Conservation (phyloP, 495 filamentous ascomycete species). For the Sphaerosporella brunnea region DNA sequence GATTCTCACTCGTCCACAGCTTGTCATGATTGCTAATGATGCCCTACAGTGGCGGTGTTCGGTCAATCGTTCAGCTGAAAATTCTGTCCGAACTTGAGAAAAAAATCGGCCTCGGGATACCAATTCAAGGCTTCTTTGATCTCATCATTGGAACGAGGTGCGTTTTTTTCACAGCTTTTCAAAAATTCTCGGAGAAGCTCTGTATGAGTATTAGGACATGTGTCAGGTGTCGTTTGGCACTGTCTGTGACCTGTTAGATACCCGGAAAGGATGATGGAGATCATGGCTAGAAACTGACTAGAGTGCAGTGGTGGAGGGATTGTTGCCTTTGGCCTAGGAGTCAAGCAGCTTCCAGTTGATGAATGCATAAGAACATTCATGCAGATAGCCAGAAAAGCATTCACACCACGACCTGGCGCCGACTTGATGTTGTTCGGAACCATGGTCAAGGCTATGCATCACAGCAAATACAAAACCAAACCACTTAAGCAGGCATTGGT, state of each 20-base stretch:
- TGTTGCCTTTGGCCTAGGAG: slow-evolving; percentile 38
- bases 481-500: slow-evolving; percentile 25
- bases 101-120: slow-evolving; percentile 28
- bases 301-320: slow-evolving; percentile 32
- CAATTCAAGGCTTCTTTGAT: slow-evolving; percentile 33
- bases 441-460: slow-evolving; percentile 26
- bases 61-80: slow-evolving; percentile 34
- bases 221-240: too few relatives aligned
- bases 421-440: background rate
- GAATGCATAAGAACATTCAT: slow-evolving; percentile 16
- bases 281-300: background rate
- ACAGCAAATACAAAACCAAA: slow-evolving; percentile 29
- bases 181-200: too few relatives aligned
- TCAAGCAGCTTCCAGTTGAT: slow-evolving; percentile 24
- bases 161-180: slow-evolving; percentile 9
- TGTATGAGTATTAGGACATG: too few relatives aligned
- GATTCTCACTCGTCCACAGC: too few relatives aligned
- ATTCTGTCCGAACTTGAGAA: slow-evolving; percentile 31
- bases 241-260: too few relatives aligned
- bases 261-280: too few relatives aligned
- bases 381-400: slow-evolving; percentile 16
- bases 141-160: slow-evolving; percentile 39
- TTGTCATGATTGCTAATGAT: too few relatives aligned
- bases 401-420: slow-evolving; percentile 10
- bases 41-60: slow-evolving; percentile 33